These are phyloP conservation scores for Arachnomyces sp. DNA, from an alignment of 2,329 filamentous ascomycete genomes.

Conservation along the genomic window DNA sequence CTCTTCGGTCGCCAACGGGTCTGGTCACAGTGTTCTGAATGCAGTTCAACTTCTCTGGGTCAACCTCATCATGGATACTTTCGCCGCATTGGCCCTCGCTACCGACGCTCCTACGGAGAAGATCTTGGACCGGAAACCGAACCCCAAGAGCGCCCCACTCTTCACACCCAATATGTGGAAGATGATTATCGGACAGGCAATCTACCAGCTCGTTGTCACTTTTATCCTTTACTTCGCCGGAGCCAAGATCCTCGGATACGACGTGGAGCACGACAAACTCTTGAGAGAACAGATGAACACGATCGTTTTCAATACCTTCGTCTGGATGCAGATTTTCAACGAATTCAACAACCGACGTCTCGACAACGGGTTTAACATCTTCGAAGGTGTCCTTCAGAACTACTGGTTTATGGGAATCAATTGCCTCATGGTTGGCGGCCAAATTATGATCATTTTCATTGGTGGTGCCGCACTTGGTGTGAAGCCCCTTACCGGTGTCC, in stretches of 20 bases:
- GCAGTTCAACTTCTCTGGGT: conserved; percentile 93
- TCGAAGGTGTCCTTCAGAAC: conserved; percentile 77
- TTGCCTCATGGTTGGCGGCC: conserved; percentile 76
- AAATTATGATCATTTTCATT: conserved; percentile 82
- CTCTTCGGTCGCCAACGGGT: conserved; percentile 63
- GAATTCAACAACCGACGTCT: conserved; percentile 93
- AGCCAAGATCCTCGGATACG: conserved; percentile 51
- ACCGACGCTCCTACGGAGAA: conserved; percentile 81
- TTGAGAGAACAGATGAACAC: conserved; percentile 54
- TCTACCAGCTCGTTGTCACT: conserved; percentile 75
- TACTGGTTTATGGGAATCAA: conserved; percentile 86
- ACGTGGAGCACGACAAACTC: conserved; percentile 37
- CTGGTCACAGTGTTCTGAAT: conserved; percentile 68
- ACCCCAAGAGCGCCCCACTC: conserved; percentile 62
- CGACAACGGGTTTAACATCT: conserved; percentile 92
- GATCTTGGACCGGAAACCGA: conserved; percentile 71
- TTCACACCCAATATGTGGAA: conserved; percentile 97
- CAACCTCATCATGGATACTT: conserved; percentile 95
- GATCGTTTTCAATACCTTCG: conserved; percentile 94
- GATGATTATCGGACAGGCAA: conserved; percentile 90
- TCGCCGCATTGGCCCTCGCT: conserved; percentile 78
- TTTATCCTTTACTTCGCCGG: conserved; percentile 76
- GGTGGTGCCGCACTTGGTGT: conserved; percentile 77
- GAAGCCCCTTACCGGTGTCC: conserved; percentile 55
- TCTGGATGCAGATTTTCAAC: conserved; percentile 99